Base-by-base conservation (phyloP, 345 rosid species). In the Citrus inodora region DNA sequence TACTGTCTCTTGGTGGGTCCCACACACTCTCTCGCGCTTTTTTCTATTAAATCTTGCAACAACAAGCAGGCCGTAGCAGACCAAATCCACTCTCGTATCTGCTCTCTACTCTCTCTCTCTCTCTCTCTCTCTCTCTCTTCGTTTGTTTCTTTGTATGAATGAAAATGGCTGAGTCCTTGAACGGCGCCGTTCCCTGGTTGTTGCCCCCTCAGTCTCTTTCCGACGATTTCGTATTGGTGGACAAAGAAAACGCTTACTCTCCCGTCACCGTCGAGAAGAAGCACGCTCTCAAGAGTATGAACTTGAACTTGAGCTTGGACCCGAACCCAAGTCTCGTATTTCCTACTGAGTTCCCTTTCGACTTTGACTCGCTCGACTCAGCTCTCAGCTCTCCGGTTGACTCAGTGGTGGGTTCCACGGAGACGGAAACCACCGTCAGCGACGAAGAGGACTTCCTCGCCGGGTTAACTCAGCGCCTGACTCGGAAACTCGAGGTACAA, bases 361-460 rank as follows among this genome's bases (percentile, higher is more conserved):
- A 90, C 76, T 82, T 87, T 38, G 92, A 86, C 62, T 87, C 90
- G 32, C 79, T 82, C 27, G 87, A 84, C 9, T 81, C 84, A 61
- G 72, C 82, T 79, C 80, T 87, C 75, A 78, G 86, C 35, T 87
- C 90, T 11, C 91, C 92, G 14, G 87, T 84, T 32, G 91, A 82
- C 77, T 87, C 92, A 3, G 82, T 79, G 1, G 81, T 71, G 0
- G 88, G 89, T 71, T 89, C 93, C 9, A 84, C 89, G 1, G 92
- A 86, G 85, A 81, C 91, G 3, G 93, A 89, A 73, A 87, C 82
- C 74, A 17, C 58, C 8, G 21, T 27, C 42, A 91, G 91, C 68
- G 98, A 92, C 68, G 98, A 92, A 78, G 92, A 89, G 32, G 92
- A 91, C 75, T 90, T 83, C 63, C 80, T 93, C 0, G 91, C 90